Base-by-base conservation (phyloP, 345 rosid genomes). In the Rhodamnia rubescens region DNA sequence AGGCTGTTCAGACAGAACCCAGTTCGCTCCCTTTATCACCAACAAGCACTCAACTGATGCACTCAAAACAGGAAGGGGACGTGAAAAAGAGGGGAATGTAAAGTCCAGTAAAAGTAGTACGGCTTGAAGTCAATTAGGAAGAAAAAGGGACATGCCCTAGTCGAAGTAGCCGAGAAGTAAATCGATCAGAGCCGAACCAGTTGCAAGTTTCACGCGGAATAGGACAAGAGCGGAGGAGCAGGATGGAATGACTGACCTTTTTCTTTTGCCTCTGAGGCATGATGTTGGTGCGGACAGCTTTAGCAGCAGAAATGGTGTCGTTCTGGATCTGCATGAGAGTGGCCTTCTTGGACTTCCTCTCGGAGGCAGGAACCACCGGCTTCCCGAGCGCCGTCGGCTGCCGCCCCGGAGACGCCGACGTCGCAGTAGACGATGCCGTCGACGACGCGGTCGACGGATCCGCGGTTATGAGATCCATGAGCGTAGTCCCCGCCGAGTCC, bases 391-490 rank as follows among this genome's bases (percentile, higher is more conserved):
- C 93, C 75, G 93, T 74, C 61, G 96, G 88, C 87, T 88, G 86
- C 53, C 90, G 89, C 32, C 84, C 50, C 56, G 91, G 27, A 9
- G 51, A 49, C 51, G 91, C 10, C 83, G 91, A 8, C 5, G 90
- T n/a, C 36, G 85, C 74, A 57, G 92, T 61, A 80, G 92, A 27
- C 8, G 93, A 59, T 44, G 92, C 85, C 1, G 92, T 81, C 14
- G 94, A 82, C 20, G 95, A 18, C 47, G 86, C 53, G 27, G 87
- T 24, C 53, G 88, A 87, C 12, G 99, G 98, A 87, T 97, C 99
- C 36, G 99, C 96, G 86, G 99, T 92, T 75, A 97, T 97, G 91
- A 96, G 96, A 96, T 97, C 99, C 99, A 97, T 97, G 85, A 97
- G 92, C 83, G 99, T 96, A 36, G 88, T 94, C 85, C 99, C 99